Conservation (phyloP, 495 filamentous ascomycete genomes). For the Amniculicola lignicola region DNA sequence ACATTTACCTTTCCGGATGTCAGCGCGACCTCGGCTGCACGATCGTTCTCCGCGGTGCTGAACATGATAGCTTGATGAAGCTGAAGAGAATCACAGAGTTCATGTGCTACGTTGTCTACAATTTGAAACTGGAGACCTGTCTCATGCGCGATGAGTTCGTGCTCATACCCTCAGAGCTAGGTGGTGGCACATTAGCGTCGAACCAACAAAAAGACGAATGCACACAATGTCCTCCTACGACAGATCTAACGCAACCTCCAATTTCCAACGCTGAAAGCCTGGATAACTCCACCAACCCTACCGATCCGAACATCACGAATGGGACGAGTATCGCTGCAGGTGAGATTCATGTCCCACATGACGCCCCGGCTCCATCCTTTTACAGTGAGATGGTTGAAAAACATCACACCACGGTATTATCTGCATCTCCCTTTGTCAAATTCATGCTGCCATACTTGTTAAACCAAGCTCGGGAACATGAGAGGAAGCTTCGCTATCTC, state of each 20-base stretch:
- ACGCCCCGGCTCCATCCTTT: conserved; percentile 84
- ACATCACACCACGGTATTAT: conserved; percentile 87
- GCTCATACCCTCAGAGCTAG: conserved; percentile 67
- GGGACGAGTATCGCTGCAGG: not conserved
- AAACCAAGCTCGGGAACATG: conserved; percentile 86
- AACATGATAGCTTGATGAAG: conserved; percentile 62
- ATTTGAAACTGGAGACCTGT: conserved; percentile 91
- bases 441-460: conserved; percentile 91
- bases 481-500: conserved; percentile 73
- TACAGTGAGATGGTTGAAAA: conserved; percentile 93
- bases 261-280: not conserved
- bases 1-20: conserved; percentile 91
- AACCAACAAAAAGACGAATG: conserved; percentile 11
- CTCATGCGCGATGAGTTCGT: conserved; percentile 95
- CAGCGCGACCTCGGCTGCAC: conserved; percentile 93
- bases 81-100: conserved; percentile 97
- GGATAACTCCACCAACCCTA: not conserved
- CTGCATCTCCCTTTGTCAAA: conserved; percentile 92
- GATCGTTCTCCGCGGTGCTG: conserved; percentile 84
- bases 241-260: not conserved
- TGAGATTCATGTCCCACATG: conserved; percentile 64
- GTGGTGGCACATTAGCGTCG: conserved; percentile 35
- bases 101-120: conserved; percentile 98
- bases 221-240: not conserved
- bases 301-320: not conserved